phyloP scores from a whole-genome alignment of 345 rosid genomes.

The Mangifera indica region DNA sequence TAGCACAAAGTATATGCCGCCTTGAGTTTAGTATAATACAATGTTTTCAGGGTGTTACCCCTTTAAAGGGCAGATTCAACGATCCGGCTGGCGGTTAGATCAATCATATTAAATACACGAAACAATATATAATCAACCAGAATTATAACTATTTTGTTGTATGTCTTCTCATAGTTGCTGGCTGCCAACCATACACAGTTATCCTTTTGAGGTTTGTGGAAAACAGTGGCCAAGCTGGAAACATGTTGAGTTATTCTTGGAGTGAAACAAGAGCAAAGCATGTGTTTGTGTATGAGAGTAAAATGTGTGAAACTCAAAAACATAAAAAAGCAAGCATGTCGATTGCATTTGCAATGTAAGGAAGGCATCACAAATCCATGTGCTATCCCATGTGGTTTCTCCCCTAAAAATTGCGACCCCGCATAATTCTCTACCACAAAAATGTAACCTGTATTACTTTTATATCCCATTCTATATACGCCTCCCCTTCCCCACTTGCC shows the following conservation, averaged over 20 bases:
- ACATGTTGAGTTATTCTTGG: constrained; percentile 12
- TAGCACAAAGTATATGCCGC: constrained; percentile 3
- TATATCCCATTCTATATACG: background rate
- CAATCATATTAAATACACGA: too few relatives aligned
- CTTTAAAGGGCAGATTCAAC: too few relatives aligned
- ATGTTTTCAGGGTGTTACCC: too few relatives aligned
- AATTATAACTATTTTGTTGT: too few relatives aligned
- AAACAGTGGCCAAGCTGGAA: constrained; percentile 16
- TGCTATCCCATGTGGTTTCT: constrained; percentile 12
- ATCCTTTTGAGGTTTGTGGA: background rate
- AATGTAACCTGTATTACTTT: background rate
- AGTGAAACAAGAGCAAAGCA: constrained; percentile 24
- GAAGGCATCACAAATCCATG: constrained; percentile 1
- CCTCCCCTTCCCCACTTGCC: constrained; percentile 14
- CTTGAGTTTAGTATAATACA: too few relatives aligned
- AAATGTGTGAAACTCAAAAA: constrained; percentile 4
- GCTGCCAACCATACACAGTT: background rate
- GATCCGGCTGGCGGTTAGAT: too few relatives aligned
- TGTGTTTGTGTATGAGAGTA: background rate
- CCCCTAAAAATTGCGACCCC: background rate
- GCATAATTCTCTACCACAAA: background rate
- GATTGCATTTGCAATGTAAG: too few relatives aligned
- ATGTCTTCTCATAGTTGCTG: too few relatives aligned
- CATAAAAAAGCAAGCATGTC: too few relatives aligned
- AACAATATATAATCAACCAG: too few relatives aligned